Base-by-base conservation (phyloP, 306 rosid species). In the Rosa lucieae region DNA sequence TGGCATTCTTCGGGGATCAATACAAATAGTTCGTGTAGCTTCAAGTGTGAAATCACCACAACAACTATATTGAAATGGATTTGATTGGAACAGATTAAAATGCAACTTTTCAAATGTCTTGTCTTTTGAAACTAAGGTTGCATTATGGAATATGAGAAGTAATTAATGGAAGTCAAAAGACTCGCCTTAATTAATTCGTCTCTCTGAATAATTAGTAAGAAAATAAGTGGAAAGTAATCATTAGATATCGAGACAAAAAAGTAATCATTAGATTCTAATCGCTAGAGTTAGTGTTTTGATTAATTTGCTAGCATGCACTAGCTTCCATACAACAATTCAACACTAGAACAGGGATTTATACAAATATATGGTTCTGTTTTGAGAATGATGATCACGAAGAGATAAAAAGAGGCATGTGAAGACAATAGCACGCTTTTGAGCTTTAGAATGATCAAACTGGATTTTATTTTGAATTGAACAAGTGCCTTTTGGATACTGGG, bases 391-490 rank as follows among this genome's bases (percentile, higher is more conserved):
- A 72, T 73, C 46, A 39, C 6, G 29, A 14, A 17, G 37, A 23
- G 43, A 73, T 29, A 80, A 71, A 80, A 78, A 59, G 78, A 26
- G 72, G 73, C 80, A 55, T 77, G 69, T 78, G 49, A 70, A 66
- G 90, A 89, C 87, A 83, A 72, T 56, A 72, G 0, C 8, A 12
- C 78, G 55, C 90, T 87, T 90, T 80, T 72, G 62, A 80, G 39
- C 61, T 70, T 77, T 10, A 59, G 62, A 81, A 37, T 78, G 6
- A 32, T 47, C 47, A 56, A 6, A 37, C 18, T 20, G 15, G 44
- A 10, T 11, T 46, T 4, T 14, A 17, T 43, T 43, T 23, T 59
- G 52, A 29, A 17, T 58, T 26, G 58, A 75, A 43, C 46, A 44
- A 75, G 44, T 42, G 58, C 74, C n/a, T 20, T 26, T 48, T 26